Evolutionary conservation across 108 stramenopile species (phyloP).

Genomic region (Discostella stelligeroides): DNA sequence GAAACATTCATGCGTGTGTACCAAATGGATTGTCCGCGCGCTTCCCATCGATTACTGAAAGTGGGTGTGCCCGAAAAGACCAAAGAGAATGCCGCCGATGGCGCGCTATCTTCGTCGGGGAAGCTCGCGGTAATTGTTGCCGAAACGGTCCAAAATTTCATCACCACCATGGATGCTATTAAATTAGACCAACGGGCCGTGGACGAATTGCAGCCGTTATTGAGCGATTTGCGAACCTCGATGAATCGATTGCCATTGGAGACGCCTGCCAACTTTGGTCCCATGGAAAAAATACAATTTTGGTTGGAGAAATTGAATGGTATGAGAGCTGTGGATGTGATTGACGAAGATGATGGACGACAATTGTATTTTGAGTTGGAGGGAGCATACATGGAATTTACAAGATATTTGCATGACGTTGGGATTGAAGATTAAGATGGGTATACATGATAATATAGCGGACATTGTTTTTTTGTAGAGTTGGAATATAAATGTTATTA

Average conservation of each 20-base stretch:
- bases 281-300: conserved; percentile 78
- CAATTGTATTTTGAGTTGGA: conserved; percentile 94
- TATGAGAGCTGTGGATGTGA: conserved; percentile 93
- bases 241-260: conserved; percentile 78
- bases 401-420: conserved; percentile 64
- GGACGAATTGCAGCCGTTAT: conserved; percentile 95
- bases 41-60: conserved; percentile 84
- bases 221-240: conserved; percentile 90
- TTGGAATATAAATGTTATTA: too few species aligned
- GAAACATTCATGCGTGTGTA: conserved; percentile 87
- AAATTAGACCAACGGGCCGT: conserved; percentile 93
- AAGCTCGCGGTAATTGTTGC: conserved; percentile 84
- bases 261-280: conserved; percentile 89
- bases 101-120: too few species aligned
- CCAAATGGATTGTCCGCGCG: conserved; percentile 96
- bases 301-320: conserved; percentile 94
- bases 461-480: background rate
- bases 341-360: conserved; percentile 91
- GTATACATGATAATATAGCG: too few species aligned
- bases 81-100: conserved; percentile 55
- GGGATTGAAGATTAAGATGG: background rate
- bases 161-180: conserved; percentile 98
- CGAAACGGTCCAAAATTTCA: conserved; percentile 93
- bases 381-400: conserved; percentile 86
- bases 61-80: conserved; percentile 95